Evolutionary conservation across 768 basidiomycete genomes (phyloP).

Genomic region (Mycena galopus): DNA sequence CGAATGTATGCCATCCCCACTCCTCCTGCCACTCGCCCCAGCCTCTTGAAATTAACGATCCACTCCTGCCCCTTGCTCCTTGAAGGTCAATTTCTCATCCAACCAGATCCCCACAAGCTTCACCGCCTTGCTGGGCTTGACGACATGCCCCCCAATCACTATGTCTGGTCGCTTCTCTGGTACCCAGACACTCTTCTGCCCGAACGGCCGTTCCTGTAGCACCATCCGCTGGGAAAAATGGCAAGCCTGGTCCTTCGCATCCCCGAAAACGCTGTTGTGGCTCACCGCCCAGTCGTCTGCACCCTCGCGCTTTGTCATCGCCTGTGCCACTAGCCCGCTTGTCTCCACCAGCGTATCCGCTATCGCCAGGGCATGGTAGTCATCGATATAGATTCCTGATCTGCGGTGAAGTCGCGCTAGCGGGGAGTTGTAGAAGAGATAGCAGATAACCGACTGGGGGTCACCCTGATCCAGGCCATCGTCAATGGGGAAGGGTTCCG

Average conservation of each 20-base stretch:
- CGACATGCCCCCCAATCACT: background rate
- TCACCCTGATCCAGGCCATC: slow-evolving; percentile 14
- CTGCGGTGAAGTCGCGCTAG: background rate
- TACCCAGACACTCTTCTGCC: background rate
- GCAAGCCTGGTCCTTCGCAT: background rate
- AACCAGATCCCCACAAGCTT: slow-evolving; percentile 12
- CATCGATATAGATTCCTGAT: slow-evolving; percentile 10
- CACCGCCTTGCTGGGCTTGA: background rate
- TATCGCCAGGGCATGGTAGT: background rate
- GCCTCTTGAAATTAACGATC: background rate
- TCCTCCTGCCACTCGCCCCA: background rate
- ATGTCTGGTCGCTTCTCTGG: slow-evolving; percentile 1
- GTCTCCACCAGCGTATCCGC: background rate
- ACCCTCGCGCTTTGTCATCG: background rate
- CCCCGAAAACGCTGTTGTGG: background rate
- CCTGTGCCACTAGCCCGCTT: background rate
- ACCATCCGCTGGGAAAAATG: background rate
- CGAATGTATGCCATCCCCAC: background rate
- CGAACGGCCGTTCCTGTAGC: background rate
- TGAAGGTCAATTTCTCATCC: slow-evolving; percentile 7
- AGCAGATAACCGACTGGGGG: background rate
- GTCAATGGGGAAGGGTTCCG: background rate
- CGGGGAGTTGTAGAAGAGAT: slow-evolving; percentile 9
- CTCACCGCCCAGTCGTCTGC: background rate
- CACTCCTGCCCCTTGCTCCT: slow-evolving; percentile 28